These are phyloP conservation scores for Glarea lozoyensis DNA, from an alignment of 495 filamentous ascomycete genomes.

Conservation along the genomic window DNA sequence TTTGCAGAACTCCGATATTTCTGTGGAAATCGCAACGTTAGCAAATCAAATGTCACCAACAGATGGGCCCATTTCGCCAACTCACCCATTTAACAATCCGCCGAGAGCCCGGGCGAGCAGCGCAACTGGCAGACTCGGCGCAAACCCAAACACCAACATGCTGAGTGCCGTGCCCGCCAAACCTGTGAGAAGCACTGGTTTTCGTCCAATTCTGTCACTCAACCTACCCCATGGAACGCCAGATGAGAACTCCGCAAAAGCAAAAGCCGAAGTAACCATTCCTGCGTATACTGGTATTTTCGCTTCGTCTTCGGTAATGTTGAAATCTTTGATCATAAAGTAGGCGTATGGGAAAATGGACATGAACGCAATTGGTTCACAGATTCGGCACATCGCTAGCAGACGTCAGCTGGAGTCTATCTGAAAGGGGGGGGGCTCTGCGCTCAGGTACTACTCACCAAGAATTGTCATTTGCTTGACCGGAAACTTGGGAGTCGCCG, in stretches of 20 bases:
- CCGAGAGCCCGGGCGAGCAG: conserved; percentile 82
- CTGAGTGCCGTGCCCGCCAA: conserved; percentile 84
- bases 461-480: conserved; percentile 61
- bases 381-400: conserved; percentile 84
- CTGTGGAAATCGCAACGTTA: conserved; percentile 10
- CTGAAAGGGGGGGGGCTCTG: not conserved
- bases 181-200: conserved; percentile 83
- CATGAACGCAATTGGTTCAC: conserved; percentile 98
- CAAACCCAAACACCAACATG: conserved; percentile 90
- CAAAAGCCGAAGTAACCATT: conserved; percentile 94
- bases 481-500: conserved; percentile 33
- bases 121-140: conserved; percentile 72
- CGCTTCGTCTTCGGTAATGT: conserved; percentile 58
- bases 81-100: conserved; percentile 84
- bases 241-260: conserved; percentile 87
- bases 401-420: not conserved
- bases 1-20: conserved; percentile 62
- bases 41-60: not conserved
- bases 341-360: conserved; percentile 99
- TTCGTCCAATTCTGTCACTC: conserved; percentile 86
- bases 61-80: conserved; percentile 1
- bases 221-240: conserved; percentile 87
- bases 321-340: conserved; percentile 91
- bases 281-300: conserved; percentile 89
- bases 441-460: conserved; percentile 37